A percentile compares a stretch with the other conserved stretches of the same genome.
Conservation (phyloP, 2,329 filamentous ascomycete species). For the Massarina eburnea region DNA sequence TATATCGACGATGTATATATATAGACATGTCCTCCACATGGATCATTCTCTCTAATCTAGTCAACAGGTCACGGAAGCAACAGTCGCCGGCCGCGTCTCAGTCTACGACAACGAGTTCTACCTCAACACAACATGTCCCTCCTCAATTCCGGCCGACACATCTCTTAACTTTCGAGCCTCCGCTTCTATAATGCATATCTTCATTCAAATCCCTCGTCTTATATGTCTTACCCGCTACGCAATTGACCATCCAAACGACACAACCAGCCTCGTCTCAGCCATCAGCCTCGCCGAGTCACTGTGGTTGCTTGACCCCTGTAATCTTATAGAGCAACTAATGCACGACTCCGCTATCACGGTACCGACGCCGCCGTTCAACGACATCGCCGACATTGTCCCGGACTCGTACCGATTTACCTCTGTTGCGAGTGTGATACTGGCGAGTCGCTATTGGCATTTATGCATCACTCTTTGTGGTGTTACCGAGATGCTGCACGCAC, state of each 20-base stretch:
- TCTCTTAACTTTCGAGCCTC: conserved; percentile 19
- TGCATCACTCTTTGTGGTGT: conserved; percentile 25
- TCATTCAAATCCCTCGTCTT: conserved; percentile 30
- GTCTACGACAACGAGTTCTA: conserved; percentile 34
- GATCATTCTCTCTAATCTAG: neutral
- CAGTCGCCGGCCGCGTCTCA: conserved; percentile 28
- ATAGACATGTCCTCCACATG: too few species aligned
- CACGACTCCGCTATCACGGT: conserved; percentile 14
- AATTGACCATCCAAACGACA: conserved; percentile 16
- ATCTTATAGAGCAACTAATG: conserved; percentile 19
- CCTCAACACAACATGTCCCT: conserved; percentile 25
- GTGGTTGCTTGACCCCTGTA: conserved; percentile 19
- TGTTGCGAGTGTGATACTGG: conserved; percentile 24
- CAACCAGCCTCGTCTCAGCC: conserved; percentile 19
- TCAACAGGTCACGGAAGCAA: conserved; percentile 35
- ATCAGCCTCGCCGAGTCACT: conserved; percentile 24
- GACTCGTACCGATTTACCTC: conserved; percentile 23
- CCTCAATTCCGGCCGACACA: conserved; percentile 7
- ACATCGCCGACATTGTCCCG: conserved; percentile 22
- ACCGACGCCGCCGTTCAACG: conserved; percentile 11
- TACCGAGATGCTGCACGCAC: conserved; percentile 23
- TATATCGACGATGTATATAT: conserved; percentile 36
- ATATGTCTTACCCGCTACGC: conserved; percentile 23
- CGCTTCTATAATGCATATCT: conserved; percentile 31
- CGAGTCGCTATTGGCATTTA: conserved; percentile 32